Percentiles rank a stretch among this genome's conserved stretches.
These are phyloP conservation scores for Porcisia hertigi DNA, from an alignment of 208 protist genomes.

Conservation along the genomic window DNA sequence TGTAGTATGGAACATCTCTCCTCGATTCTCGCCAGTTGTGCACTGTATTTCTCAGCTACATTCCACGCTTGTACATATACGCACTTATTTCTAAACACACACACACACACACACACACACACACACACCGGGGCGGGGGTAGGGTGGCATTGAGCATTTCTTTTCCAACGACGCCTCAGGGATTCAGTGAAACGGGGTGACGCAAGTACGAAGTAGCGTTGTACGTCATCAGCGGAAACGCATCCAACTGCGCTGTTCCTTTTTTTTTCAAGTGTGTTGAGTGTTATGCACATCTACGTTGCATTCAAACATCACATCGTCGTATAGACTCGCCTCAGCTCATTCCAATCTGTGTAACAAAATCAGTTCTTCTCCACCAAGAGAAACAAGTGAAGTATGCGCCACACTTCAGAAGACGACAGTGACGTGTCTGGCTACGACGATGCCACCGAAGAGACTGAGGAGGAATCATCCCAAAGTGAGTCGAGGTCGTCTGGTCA, in stretches of 20 bases:
- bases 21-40: background rate
- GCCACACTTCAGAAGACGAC: conserved; percentile 17
- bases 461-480: conserved; percentile 17
- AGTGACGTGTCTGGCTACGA: conserved; percentile 27
- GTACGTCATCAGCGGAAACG: background rate
- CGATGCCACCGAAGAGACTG: conserved; percentile 19
- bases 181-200: background rate
- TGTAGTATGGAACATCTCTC: background rate
- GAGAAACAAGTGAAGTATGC: conserved; percentile 12
- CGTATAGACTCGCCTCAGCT: background rate
- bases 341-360: background rate
- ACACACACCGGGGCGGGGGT: background rate
- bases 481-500: background rate
- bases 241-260: background rate
- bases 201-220: background rate
- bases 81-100: background rate
- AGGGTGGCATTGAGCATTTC: background rate
- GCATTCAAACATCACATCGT: background rate
- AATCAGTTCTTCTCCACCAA: background rate
- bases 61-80: background rate
- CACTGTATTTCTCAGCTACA: background rate
- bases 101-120: background rate
- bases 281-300: background rate
- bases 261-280: background rate
- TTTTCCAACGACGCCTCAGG: background rate